Conservation (phyloP, 2,329 filamentous ascomycete genomes). For the Colletotrichum caudatum region DNA sequence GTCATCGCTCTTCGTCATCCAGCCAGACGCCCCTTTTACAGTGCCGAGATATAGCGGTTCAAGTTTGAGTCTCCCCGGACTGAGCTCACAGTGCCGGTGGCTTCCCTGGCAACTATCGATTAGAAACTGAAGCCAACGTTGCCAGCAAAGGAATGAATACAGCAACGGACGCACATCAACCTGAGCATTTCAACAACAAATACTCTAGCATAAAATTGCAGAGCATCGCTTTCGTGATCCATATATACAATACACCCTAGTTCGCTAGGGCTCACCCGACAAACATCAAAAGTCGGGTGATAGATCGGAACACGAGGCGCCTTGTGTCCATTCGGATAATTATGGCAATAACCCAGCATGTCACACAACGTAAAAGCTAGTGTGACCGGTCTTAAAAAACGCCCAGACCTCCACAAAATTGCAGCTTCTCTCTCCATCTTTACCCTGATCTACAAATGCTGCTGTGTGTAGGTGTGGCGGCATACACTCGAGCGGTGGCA, state of each 20-base stretch:
- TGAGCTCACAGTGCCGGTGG: not conserved
- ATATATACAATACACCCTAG: not conserved
- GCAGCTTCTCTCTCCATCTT: not conserved
- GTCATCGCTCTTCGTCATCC: not conserved
- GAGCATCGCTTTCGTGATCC: too few species aligned
- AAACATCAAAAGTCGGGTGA: not conserved
- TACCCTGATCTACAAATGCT: not conserved
- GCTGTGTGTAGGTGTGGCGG: not conserved
- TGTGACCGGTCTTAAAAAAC: slow-evolving; percentile 8
- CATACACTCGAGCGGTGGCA: not conserved
- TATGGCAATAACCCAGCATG: not conserved
- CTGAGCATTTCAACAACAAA: not conserved
- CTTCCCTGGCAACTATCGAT: slow-evolving; percentile 5
- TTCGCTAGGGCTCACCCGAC: not conserved
- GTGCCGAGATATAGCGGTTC: not conserved
- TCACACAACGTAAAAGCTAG: not conserved
- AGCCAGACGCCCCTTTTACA: not conserved
- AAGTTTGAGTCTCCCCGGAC: not conserved
- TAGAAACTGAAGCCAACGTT: not conserved
- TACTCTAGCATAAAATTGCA: not conserved
- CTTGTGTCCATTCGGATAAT: not conserved
- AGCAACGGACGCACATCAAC: not conserved
- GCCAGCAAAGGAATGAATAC: slow-evolving; percentile 6
- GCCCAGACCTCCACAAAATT: not conserved
- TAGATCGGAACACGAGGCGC: not conserved